Percentiles rank a stretch among this genome's conserved stretches.
Conservation (phyloP, 495 filamentous ascomycete species). For the Lophiostoma macrostomum region DNA sequence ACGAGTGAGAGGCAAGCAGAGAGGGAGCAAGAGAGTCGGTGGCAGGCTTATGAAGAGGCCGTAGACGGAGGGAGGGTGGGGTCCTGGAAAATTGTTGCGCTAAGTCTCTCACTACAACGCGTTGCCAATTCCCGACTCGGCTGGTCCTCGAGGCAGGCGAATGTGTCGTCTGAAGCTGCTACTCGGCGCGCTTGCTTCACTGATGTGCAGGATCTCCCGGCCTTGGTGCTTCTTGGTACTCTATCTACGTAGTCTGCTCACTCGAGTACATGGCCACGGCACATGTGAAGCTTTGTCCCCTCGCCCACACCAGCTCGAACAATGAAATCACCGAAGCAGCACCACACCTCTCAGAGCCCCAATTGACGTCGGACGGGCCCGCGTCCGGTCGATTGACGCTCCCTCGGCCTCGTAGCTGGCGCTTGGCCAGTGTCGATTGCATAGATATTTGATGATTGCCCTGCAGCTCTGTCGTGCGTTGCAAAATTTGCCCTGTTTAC, state of each 20-base stretch:
- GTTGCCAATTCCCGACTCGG: slow-evolving; percentile 25
- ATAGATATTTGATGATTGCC: slow-evolving; percentile 17
- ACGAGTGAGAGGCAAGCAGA: slow-evolving; percentile 7
- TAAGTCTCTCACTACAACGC: slow-evolving; percentile 18
- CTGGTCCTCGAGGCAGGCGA: slow-evolving; percentile 13
- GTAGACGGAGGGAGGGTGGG: slow-evolving; percentile 8
- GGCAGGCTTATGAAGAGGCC: slow-evolving; percentile 28
- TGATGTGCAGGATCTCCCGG: slow-evolving; percentile 16
- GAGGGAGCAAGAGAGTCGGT: slow-evolving; percentile 3
- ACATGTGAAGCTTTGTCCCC: slow-evolving; percentile 16
- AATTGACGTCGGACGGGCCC: slow-evolving; percentile 3
- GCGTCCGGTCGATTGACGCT: background rate
- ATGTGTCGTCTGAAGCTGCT: slow-evolving; percentile 14
- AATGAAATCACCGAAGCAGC: slow-evolving; percentile 17
- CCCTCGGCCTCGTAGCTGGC: background rate
- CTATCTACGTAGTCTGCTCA: background rate
- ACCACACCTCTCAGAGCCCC: background rate
- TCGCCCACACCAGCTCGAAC: background rate
- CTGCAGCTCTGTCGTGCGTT: slow-evolving; percentile 33
- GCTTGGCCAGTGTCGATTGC: slow-evolving; percentile 17
- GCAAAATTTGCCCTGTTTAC: slow-evolving; percentile 30
- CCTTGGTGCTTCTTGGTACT: slow-evolving; percentile 19
- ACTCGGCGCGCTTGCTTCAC: slow-evolving; percentile 16
- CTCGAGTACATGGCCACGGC: background rate
- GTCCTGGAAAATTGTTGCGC: slow-evolving; percentile 28